phyloP scores from a whole-genome alignment of 2,329 filamentous ascomycete genomes.

The Talaromyces sp. region DNA sequence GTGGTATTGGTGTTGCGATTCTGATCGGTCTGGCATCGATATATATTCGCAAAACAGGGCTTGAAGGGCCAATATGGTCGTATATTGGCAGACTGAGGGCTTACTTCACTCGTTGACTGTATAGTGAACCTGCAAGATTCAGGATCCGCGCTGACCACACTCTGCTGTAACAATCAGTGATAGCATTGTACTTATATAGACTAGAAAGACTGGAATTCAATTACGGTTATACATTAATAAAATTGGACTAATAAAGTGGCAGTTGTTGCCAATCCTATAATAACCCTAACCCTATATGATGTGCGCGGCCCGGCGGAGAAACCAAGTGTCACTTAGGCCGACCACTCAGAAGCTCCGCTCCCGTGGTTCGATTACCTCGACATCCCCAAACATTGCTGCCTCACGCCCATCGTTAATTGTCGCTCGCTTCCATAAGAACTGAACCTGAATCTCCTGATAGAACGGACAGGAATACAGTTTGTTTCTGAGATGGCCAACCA shows the following conservation, averaged over 20 bases:
- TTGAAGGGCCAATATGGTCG: conserved; percentile 35
- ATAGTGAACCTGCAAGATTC: not conserved
- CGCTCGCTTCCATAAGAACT: not conserved
- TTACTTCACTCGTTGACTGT: conserved; percentile 20
- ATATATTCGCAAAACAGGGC: conserved; percentile 55
- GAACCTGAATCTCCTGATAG: not conserved
- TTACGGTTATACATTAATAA: not conserved
- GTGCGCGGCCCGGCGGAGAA: not conserved
- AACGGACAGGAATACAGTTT: not conserved
- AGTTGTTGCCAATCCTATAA: not conserved
- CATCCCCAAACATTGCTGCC: not conserved
- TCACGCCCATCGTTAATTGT: not conserved
- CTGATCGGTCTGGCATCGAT: conserved; percentile 66
- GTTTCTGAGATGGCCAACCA: conserved; percentile 64
- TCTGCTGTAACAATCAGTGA: not conserved
- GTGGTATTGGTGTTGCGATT: conserved; percentile 62
- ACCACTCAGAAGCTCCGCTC: conserved; percentile 9
- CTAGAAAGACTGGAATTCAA: not conserved
- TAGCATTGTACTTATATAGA: not conserved
- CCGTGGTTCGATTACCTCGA: not conserved
- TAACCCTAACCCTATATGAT: not conserved
- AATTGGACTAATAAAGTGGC: not conserved
- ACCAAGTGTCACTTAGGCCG: conserved; percentile 19
- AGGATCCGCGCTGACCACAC: not conserved
- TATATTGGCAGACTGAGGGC: conserved; percentile 30